Conservation (phyloP, 345 rosid genomes). For the Syzygium jambos region DNA sequence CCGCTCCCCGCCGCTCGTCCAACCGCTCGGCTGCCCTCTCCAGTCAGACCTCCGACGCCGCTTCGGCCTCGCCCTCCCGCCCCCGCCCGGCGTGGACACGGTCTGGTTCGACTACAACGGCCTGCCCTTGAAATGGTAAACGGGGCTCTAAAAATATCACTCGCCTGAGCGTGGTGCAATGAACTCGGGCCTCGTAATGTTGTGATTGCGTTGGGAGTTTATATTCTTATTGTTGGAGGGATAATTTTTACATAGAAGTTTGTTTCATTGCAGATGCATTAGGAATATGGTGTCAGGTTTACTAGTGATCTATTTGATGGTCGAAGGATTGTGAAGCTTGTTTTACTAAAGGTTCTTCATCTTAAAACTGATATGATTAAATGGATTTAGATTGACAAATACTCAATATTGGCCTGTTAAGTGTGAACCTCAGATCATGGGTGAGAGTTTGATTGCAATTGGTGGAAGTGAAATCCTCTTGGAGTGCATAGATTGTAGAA, state of each 20-base stretch:
- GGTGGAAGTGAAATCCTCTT: not conserved
- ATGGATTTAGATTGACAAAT: not conserved
- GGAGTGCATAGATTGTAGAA: not conserved
- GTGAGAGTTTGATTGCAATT: not conserved
- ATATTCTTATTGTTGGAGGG: not conserved
- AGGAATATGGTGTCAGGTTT: not conserved
- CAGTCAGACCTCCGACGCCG: no score
- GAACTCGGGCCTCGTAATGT: not conserved
- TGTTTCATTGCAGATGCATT: not conserved
- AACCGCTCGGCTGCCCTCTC: no score
- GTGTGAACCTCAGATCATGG: not conserved
- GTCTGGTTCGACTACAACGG: no score
- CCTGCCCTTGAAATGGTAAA: no score
- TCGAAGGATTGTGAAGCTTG: not conserved
- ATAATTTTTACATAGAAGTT: not conserved
- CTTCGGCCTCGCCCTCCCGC: no score
- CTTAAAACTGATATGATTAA: not conserved
- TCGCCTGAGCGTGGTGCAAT: no score
- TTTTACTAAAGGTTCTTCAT: not conserved
- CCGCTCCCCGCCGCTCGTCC: no score
- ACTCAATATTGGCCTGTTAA: not conserved
- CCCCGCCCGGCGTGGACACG: no score
- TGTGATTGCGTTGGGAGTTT: not conserved
- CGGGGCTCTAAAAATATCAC: no score
- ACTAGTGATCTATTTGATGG: not conserved